A percentile compares a stretch with the other conserved stretches of the same genome.
Evolutionary conservation across 306 rosid genomes (phyloP).

Genomic region (Senna siamea): DNA sequence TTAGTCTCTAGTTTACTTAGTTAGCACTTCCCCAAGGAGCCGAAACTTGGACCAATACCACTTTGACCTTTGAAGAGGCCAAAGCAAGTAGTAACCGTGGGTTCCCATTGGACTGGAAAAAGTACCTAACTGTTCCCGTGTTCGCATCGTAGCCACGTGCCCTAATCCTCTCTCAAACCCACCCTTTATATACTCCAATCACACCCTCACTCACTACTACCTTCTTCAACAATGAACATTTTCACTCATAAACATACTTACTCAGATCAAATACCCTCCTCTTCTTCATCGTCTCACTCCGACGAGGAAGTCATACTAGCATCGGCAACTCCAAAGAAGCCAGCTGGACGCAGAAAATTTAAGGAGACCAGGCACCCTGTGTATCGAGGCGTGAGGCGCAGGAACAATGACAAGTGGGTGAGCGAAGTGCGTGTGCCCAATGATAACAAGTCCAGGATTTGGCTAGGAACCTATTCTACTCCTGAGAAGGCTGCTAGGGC

Average conservation of each 20-base stretch:
- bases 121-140: slow-evolving; percentile 22
- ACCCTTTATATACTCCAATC: slow-evolving; percentile 31
- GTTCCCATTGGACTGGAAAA: background rate
- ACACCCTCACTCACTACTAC: background rate
- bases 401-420: slow-evolving; percentile 86
- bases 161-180: no score
- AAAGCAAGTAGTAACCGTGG: slow-evolving; percentile 35
- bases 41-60: no score
- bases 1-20: no score
- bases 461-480: slow-evolving; percentile 85
- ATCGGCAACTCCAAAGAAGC: slow-evolving; percentile 63
- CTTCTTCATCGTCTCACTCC: slow-evolving; percentile 35
- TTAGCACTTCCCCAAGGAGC: no score
- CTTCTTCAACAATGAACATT: no score
- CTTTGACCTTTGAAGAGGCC: background rate
- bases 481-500: slow-evolving; percentile 94
- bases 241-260: no score
- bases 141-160: slow-evolving; percentile 26
- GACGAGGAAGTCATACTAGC: slow-evolving; percentile 69
- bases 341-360: slow-evolving; percentile 67
- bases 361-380: slow-evolving; percentile 89
- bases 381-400: slow-evolving; percentile 68
- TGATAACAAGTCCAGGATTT: slow-evolving; percentile 55
- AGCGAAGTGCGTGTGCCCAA: slow-evolving; percentile 82
- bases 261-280: no score